These are phyloP conservation scores for Scleromitrula shiraiana DNA, from an alignment of 2,329 filamentous ascomycete species.

Conservation along the genomic window DNA sequence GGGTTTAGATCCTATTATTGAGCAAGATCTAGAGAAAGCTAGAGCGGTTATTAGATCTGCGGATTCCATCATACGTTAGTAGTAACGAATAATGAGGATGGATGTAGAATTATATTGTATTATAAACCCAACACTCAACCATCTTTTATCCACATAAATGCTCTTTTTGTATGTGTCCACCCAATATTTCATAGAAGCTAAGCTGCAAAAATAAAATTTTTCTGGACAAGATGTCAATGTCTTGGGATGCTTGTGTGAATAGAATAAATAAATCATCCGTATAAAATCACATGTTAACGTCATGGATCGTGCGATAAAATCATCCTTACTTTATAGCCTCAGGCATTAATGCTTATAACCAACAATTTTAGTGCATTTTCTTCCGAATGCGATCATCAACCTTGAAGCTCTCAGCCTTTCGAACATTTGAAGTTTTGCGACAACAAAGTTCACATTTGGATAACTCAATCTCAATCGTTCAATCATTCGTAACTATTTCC, in stretches of 20 bases:
- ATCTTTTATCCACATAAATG: not conserved
- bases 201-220: no score
- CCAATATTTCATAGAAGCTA: no score
- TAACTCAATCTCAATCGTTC: not conserved
- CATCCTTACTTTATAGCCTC: not conserved
- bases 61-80: conserved; percentile 5
- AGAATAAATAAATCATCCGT: no score
- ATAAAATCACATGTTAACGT: no score
- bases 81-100: conserved; percentile 2
- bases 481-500: not conserved
- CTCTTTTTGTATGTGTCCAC: no score
- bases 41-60: conserved; percentile 3
- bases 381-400: not conserved
- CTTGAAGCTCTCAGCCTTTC: not conserved
- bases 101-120: conserved; percentile 10
- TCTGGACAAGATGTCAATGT: no score
- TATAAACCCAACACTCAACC: conserved; percentile 5
- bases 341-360: not conserved
- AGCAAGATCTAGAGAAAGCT: conserved; percentile 4
- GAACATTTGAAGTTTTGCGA: no score
- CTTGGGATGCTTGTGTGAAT: no score
- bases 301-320: no score
- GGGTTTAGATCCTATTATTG: not conserved
- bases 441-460: not conserved
- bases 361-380: not conserved